Conservation (phyloP, 768 basidiomycete genomes). For the Tremella fuciformis region DNA sequence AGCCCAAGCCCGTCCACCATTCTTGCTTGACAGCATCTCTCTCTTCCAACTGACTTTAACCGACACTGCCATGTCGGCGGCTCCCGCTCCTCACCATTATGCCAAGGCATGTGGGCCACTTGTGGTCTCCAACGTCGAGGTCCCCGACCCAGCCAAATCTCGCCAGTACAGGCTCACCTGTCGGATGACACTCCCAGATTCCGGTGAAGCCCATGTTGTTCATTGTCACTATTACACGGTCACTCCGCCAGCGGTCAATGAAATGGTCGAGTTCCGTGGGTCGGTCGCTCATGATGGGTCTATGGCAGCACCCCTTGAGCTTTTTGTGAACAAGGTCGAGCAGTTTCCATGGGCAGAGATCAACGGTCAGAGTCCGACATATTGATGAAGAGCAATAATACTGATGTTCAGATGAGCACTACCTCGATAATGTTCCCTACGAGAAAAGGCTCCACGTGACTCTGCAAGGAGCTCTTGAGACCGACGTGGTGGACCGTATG, state of each 20-base stretch:
- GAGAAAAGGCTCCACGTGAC: not conserved
- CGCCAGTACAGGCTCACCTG: not conserved
- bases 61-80: not conserved
- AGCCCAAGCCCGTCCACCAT: too few species aligned
- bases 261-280: constrained; percentile 4
- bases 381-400: not conserved
- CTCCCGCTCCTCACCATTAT: not conserved
- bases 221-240: not conserved
- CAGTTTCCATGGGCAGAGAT: constrained; percentile 4
- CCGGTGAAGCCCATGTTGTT: not conserved
- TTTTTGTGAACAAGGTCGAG: not conserved
- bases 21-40: too few species aligned
- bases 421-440: not conserved
- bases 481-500: not conserved
- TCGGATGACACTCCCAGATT: not conserved
- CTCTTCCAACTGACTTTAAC: not conserved
- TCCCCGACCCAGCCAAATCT: not conserved
- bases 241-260: not conserved
- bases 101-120: not conserved
- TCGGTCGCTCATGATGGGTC: constrained; percentile 10
- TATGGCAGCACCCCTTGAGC: not conserved
- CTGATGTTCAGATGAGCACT: constrained; percentile 10
- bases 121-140: not conserved
- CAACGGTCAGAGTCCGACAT: not conserved
- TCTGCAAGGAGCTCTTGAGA: constrained; percentile 5